Conservation (phyloP, 768 basidiomycete species). For the Candolleomyces efflorescens region DNA sequence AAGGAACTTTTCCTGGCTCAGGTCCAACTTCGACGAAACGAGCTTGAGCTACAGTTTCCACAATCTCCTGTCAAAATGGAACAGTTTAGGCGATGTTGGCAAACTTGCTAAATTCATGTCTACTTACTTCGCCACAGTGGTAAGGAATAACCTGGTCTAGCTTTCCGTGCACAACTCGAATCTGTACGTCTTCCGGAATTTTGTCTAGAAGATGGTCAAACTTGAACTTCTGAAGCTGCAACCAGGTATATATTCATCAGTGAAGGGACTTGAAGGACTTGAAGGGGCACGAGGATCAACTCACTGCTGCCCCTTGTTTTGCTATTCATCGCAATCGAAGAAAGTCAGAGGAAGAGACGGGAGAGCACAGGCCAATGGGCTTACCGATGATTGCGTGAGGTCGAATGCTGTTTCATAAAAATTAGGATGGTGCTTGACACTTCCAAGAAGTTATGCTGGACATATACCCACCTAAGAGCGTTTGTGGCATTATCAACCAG, state of each 20-base stretch:
- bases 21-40: slow-evolving; percentile 27
- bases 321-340: no score
- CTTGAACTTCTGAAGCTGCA: slow-evolving; percentile 27
- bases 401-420: no score
- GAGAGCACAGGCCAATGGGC: no score
- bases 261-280: neutral
- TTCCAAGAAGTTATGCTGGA: no score
- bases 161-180: slow-evolving; percentile 37
- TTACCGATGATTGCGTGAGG: no score
- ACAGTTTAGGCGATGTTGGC: no score
- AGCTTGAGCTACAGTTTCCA: slow-evolving; percentile 33
- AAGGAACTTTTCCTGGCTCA: slow-evolving; percentile 29
- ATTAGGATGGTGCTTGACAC: no score
- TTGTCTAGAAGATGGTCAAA: slow-evolving; percentile 23
- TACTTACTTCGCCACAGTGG: no score
- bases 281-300: neutral
- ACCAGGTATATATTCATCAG: no score
- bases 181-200: slow-evolving; percentile 25
- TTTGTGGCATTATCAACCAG: neutral
- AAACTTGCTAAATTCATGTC: no score
- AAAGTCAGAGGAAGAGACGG: no score
- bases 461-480: no score
- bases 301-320: slow-evolving; percentile 1
- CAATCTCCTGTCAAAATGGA: slow-evolving; percentile 30
- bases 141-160: slow-evolving; percentile 36